Base-by-base conservation (phyloP, 2,329 filamentous ascomycete genomes). In the Cadophora gregata region DNA sequence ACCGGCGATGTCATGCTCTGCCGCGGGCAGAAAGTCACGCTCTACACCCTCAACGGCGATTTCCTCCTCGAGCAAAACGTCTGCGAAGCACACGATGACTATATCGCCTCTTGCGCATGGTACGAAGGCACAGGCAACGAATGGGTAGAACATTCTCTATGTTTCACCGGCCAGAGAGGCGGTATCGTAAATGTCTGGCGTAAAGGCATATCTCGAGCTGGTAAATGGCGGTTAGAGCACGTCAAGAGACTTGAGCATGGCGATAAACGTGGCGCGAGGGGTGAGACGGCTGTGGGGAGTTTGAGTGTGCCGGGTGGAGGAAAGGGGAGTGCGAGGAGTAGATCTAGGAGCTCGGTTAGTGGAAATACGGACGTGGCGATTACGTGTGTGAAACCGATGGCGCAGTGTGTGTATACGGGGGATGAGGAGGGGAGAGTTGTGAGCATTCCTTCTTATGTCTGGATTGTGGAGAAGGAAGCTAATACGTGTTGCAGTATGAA, bases 71-170 rank as follows among this genome's bases (percentile, higher is more conserved):
- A 96, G 65, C 93, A 97, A 77, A 90, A 91, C 42, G 86, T 97
- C 0, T 96, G 93, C 73, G 85, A 87, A 21, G 80, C 82, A 4
- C 82, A 85, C 10, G 92, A 95, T 27, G 95, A 97, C 75, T 88
- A 85, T 38, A 88, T 97, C 2, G 84, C 92, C 59, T 89, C 90
- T 0, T 96, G 93, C 70, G 92, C 94, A 2, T 97, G 97, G 78
- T 98, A 98, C 79, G 94, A 98, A 77, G 95, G 95, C 0, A 95
- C 89, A 0, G 91, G 90, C 1, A 96, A 93, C 73, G 96, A 98
- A 79, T 98, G 94, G 93, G 83, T 97, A 3, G 93, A 96, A 79
- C 90, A 90, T 63, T 90, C 90, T 68, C 83, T 99, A 51, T 82
- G 98, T 45, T 94, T 99, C 70, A 98, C 95, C 0, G 96, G 96